These are phyloP conservation scores for Cercospora zeae-maydis DNA, from an alignment of 2,329 filamentous ascomycete genomes.

Conservation along the genomic window DNA sequence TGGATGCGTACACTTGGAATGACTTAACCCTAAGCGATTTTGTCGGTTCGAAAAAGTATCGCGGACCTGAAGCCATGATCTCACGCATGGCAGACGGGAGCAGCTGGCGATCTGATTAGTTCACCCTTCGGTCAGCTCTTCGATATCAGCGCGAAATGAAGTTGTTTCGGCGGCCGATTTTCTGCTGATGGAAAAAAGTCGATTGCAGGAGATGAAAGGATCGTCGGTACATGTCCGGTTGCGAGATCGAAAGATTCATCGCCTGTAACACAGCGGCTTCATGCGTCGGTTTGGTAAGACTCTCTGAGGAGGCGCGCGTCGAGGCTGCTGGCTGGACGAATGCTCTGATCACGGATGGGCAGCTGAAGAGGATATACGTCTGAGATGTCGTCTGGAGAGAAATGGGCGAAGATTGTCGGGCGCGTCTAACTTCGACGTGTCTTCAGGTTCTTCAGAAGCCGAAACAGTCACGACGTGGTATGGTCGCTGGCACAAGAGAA, in stretches of 20 bases:
- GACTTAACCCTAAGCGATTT: slow-evolving; percentile 93
- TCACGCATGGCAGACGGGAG: slow-evolving; percentile 39
- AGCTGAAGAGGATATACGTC: slow-evolving; percentile 45
- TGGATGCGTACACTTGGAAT: slow-evolving; percentile 48
- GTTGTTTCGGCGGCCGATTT: slow-evolving; percentile 1
- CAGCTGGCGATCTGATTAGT: slow-evolving; percentile 68
- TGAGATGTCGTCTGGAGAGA: slow-evolving; percentile 43
- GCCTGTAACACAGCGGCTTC: slow-evolving; percentile 49
- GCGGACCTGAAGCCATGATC: slow-evolving; percentile 17
- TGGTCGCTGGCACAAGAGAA: slow-evolving; percentile 18
- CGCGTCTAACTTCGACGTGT: slow-evolving; percentile 46
- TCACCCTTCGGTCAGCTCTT: slow-evolving; percentile 27
- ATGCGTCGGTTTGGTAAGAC: slow-evolving; percentile 78
- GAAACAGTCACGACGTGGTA: slow-evolving; percentile 15
- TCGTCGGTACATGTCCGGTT: slow-evolving; percentile 35
- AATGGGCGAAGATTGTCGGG: slow-evolving; percentile 50
- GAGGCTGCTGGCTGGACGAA: slow-evolving; percentile 66
- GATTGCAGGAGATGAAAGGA: slow-evolving; percentile 31
- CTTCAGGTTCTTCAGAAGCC: slow-evolving; percentile 48
- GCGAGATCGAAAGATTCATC: slow-evolving; percentile 16
- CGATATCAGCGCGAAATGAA: slow-evolving; percentile 8
- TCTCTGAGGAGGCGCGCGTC: slow-evolving; percentile 73
- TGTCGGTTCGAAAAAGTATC: slow-evolving; percentile 59
- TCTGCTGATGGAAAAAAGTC: slow-evolving; percentile 16
- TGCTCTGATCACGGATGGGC: slow-evolving; percentile 61